Conservation (phyloP, 2,329 filamentous ascomycete genomes). For the Penicillium janthinellum region DNA sequence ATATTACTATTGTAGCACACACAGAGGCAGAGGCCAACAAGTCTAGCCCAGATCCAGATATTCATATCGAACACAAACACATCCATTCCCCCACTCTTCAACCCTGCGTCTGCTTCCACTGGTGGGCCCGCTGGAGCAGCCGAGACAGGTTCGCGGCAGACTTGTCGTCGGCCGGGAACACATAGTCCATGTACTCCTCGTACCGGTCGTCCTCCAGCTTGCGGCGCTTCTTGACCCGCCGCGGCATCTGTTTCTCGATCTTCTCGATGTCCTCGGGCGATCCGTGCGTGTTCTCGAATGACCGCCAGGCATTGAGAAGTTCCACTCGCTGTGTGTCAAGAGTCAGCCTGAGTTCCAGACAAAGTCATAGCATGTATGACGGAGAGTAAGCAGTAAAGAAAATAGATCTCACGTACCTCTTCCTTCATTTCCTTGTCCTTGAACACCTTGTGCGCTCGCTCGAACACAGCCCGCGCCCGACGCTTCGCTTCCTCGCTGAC, state of each 20-base stretch:
- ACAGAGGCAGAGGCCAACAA: neutral
- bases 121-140: constrained; percentile 80
- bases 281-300: constrained; percentile 87
- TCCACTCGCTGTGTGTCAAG: constrained; percentile 65
- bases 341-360: constrained; percentile 36
- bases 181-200: constrained; percentile 96
- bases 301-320: constrained; percentile 86
- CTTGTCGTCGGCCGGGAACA: constrained; percentile 94
- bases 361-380: neutral
- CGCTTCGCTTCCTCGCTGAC: constrained; percentile 82
- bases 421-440: constrained; percentile 89
- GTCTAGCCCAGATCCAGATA: neutral
- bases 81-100: constrained; percentile 5
- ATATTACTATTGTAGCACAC: constrained; percentile 1
- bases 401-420: constrained; percentile 56
- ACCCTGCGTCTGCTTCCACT: constrained; percentile 73
- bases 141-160: constrained; percentile 80
- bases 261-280: constrained; percentile 72
- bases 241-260: constrained; percentile 91
- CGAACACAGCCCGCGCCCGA: constrained; percentile 80
- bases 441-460: constrained; percentile 81
- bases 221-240: constrained; percentile 87
- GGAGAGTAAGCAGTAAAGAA: neutral
- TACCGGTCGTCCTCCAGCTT: constrained; percentile 89
- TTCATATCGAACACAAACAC: neutral